Evolutionary conservation across 495 filamentous ascomycete genomes (phyloP), one percentile per base, ranked within the genome.

Genomic region (Penicillium cinerascens): DNA sequence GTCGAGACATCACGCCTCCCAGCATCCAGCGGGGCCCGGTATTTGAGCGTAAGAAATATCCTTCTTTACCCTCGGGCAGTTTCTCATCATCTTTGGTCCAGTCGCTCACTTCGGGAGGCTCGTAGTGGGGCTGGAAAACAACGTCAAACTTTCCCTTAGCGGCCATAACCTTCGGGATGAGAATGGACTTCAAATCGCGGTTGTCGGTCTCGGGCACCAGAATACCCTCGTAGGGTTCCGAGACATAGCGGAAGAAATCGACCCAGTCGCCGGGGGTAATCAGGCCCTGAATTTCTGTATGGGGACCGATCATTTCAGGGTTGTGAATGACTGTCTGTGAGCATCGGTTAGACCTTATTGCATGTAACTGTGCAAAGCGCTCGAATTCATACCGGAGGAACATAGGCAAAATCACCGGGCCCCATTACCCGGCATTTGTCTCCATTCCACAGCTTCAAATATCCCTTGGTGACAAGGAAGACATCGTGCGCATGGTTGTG

Each of bases 231-330:
- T 71, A 79, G 18, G 72, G 67, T 58, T 78, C 76, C 22, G 70
- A 72, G 39, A 78, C 67, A 51, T 76, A 66, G 39, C 76, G 73
- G 66, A 78, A 78, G 61, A 78, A 76, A 45, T 79, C 76, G 11
- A 75, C 69, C 76, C 73, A 79, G 58, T 75, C 76, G n/a, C 76
- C 74, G n/a, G 76, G 76, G 3, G 71, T 74, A 27, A 77, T 70
- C 8, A 79, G 47, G 36, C 74, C 74, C 41, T 68, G 67, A 42
- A 68, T 66, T 41, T 78, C 74, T 13, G 74, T 74, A 49, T 78
- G 72, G 0, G 67, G 65, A 8, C 70, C 69, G 8, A 70, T 58
- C 54, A 75, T 68, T 51, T 75, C 68, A 20, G 71, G 71, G 42
- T 71, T 71, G 55, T 78, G 74, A 41, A 78, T 43, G 23, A 69